Percentiles rank a stretch among this genome's conserved stretches.
Conservation (phyloP, 106 monocot genomes). For the Allium sativum region DNA sequence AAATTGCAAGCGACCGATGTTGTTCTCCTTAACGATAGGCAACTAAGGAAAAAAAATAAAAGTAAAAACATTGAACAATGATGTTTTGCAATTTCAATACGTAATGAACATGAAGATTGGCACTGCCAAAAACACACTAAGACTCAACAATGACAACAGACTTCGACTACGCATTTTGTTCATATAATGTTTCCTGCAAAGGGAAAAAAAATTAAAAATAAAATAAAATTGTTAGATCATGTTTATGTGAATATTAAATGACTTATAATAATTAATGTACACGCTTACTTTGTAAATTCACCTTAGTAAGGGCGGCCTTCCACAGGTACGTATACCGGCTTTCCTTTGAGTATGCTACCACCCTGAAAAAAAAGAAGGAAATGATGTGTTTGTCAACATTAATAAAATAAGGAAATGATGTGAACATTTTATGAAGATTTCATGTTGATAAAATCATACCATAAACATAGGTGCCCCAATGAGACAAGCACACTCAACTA, state of each 20-base stretch:
- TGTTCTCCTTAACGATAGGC: not conserved
- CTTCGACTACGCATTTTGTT: not conserved
- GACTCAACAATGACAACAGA: not conserved
- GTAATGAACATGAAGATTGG: no score
- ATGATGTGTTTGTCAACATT: no score
- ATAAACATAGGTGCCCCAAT: conserved; percentile 77
- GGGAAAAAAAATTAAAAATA: no score
- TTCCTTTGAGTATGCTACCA: conserved; percentile 41
- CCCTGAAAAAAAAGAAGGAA: conserved; percentile 16
- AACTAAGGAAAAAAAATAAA: not conserved
- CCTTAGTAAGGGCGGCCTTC: conserved; percentile 19
- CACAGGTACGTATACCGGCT: conserved; percentile 53
- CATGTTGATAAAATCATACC: conserved; percentile 19
- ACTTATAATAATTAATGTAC: not conserved
- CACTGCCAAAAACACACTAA: not conserved
- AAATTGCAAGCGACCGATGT: no score
- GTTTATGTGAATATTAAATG: not conserved
- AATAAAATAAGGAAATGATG: no score
- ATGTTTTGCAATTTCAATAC: no score
- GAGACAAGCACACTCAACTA: conserved; percentile 74
- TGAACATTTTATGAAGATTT: no score
- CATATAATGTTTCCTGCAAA: not conserved
- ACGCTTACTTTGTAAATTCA: not conserved
- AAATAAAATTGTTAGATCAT: not conserved
- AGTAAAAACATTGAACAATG: not conserved